Evolutionary conservation across 2,329 filamentous ascomycete species (phyloP).

Genomic region (Alternaria solani): DNA sequence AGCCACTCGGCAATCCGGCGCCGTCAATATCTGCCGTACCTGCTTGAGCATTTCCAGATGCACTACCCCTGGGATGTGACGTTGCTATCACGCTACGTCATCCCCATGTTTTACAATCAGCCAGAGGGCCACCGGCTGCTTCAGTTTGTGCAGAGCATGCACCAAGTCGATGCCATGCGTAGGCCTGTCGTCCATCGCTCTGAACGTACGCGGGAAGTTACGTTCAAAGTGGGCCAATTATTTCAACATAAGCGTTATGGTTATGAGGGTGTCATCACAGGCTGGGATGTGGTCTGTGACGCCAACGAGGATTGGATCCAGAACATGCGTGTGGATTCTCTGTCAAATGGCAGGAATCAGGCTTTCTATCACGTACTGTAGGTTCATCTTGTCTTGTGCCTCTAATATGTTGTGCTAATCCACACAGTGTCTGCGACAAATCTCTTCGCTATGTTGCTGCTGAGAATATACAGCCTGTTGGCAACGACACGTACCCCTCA

Average conservation of each 20-base stretch:
- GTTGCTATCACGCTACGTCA: slow-evolving; percentile 72
- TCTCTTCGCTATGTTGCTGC: slow-evolving; percentile 79
- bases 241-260: slow-evolving; percentile 83
- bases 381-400: slow-evolving; percentile 55
- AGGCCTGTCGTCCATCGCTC: slow-evolving; percentile 48
- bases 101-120: slow-evolving; percentile 65
- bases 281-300: slow-evolving; percentile 76
- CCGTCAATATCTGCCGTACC: slow-evolving; percentile 68
- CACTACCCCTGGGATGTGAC: slow-evolving; percentile 76
- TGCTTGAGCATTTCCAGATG: slow-evolving; percentile 70
- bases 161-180: slow-evolving; percentile 63
- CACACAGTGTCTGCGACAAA: slow-evolving; percentile 70
- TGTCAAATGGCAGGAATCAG: slow-evolving; percentile 68
- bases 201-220: slow-evolving; percentile 25
- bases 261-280: slow-evolving; percentile 83
- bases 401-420: neutral
- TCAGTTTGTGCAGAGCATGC: slow-evolving; percentile 64
- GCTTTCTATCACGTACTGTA: slow-evolving; percentile 89
- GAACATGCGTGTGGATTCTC: slow-evolving; percentile 67
- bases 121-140: slow-evolving; percentile 64
- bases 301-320: slow-evolving; percentile 69
- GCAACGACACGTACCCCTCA: slow-evolving; percentile 53
- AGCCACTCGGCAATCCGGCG: slow-evolving; percentile 44
- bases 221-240: slow-evolving; percentile 73
- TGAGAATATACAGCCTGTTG: slow-evolving; percentile 72